A percentile compares a stretch with the other conserved stretches of the same genome.
phyloP scores from a whole-genome alignment of 2,329 filamentous ascomycete species.

The Allantophomopsis lycopodina region DNA sequence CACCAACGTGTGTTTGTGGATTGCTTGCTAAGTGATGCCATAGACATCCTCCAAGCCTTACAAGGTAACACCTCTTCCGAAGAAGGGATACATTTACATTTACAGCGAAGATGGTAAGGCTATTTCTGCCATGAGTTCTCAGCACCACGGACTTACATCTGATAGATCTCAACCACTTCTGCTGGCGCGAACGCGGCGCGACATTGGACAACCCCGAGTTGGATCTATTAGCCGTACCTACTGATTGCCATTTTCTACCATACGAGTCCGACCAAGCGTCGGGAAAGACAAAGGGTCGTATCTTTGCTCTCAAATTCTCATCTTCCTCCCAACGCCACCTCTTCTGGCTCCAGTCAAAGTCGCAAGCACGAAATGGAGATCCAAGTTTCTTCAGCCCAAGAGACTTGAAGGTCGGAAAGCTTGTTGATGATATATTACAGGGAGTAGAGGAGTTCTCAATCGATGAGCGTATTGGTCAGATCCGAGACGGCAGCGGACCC shows the following conservation, averaged over 20 bases:
- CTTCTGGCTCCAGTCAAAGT: conserved; percentile 93
- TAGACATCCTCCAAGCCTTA: conserved; percentile 42
- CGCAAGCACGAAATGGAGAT: conserved; percentile 56
- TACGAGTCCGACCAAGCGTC: conserved; percentile 52
- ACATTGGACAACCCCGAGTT: conserved; percentile 62
- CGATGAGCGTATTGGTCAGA: conserved; percentile 52
- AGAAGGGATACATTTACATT: conserved; percentile 80
- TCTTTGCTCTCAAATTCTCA: conserved; percentile 86
- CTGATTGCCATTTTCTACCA: conserved; percentile 75
- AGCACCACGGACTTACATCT: conserved; percentile 6
- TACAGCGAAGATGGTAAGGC: conserved; percentile 73
- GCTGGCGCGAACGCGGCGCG: conserved; percentile 75
- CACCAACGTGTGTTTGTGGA: no score
- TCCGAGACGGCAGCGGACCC: conserved; percentile 36
- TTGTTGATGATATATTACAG: conserved; percentile 73
- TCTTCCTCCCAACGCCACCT: conserved; percentile 85
- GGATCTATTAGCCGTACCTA: conserved; percentile 87
- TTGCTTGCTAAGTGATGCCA: conserved; percentile 4
- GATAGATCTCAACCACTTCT: conserved; percentile 86
- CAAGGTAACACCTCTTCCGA: conserved; percentile 60
- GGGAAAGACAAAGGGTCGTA: conserved; percentile 68
- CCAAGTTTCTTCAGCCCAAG: conserved; percentile 70
- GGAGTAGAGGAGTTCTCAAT: conserved; percentile 75
- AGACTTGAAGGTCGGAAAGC: conserved; percentile 75
- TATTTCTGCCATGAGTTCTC: background rate